A percentile compares a stretch with the other conserved stretches of the same genome.
phyloP scores from a whole-genome alignment of 768 basidiomycete species.

The Gymnopilus dilepis region DNA sequence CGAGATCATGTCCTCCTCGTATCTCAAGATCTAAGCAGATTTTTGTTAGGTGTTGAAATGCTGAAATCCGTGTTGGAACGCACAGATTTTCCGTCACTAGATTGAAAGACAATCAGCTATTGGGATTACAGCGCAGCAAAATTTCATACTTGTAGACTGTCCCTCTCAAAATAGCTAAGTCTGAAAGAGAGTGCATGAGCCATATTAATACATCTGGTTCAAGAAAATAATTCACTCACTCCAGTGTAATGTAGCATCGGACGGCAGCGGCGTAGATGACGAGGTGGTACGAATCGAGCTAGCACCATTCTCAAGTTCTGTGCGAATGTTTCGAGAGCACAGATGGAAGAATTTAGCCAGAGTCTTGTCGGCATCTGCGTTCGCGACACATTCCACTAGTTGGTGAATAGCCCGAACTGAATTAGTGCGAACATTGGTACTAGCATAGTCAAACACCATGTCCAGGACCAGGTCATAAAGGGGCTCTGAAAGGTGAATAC shows the following conservation, averaged over 20 bases:
- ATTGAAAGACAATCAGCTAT: background rate
- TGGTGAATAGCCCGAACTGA: slow-evolving; percentile 88
- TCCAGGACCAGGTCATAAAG: slow-evolving; percentile 83
- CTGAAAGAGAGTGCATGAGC: slow-evolving; percentile 36
- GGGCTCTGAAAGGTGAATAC: slow-evolving; percentile 72
- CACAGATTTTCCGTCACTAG: slow-evolving; percentile 67
- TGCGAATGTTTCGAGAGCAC: slow-evolving; percentile 69
- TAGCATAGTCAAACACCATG: slow-evolving; percentile 84
- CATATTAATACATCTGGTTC: background rate
- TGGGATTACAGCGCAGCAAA: slow-evolving; percentile 2
- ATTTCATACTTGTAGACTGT: slow-evolving; percentile 76
- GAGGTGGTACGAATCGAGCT: slow-evolving; percentile 77
- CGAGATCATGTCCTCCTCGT: slow-evolving; percentile 64
- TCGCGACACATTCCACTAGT: slow-evolving; percentile 84
- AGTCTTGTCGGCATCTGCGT: slow-evolving; percentile 78
- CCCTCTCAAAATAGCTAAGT: slow-evolving; percentile 79
- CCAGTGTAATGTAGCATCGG: slow-evolving; percentile 89
- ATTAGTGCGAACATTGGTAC: slow-evolving; percentile 81
- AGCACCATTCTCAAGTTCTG: slow-evolving; percentile 86
- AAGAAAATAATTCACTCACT: slow-evolving; percentile 49
- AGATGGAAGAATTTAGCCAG: slow-evolving; percentile 80
- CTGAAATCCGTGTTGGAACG: slow-evolving; percentile 20
- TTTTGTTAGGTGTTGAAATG: slow-evolving; percentile 11
- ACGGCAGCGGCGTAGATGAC: slow-evolving; percentile 67
- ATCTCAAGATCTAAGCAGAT: slow-evolving; percentile 58